Conservation (phyloP, 139 green algal species). For the Eudorina sp. region DNA sequence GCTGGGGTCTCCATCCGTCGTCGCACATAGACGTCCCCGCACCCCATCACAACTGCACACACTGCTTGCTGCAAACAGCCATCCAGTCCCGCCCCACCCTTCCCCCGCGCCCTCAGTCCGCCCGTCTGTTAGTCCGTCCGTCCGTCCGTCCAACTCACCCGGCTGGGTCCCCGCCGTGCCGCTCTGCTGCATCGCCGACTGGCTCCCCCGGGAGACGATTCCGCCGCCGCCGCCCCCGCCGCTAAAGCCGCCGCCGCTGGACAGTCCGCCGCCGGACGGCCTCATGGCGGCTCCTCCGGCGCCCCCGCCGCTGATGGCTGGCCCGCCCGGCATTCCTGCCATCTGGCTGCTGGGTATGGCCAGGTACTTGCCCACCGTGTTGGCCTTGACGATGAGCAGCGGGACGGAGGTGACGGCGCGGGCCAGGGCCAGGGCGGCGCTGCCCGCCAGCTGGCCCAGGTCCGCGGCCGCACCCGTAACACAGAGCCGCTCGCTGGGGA, state of each 20-base stretch:
- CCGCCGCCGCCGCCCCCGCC: not conserved
- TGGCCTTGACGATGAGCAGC: slow-evolving; percentile 57
- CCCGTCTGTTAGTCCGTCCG: no score
- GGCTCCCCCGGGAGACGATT: not conserved
- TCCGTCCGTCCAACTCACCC: not conserved
- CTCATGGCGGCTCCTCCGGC: not conserved
- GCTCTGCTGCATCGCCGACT: slow-evolving; percentile 14
- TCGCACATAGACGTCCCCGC: no score
- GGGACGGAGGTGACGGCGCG: slow-evolving; percentile 4
- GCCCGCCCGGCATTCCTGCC: not conserved
- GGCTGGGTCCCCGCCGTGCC: not conserved
- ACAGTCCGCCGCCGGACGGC: not conserved
- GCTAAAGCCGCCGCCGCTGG: not conserved
- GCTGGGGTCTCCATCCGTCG: no score
- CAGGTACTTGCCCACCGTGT: slow-evolving; percentile 48
- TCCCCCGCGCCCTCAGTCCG: not conserved
- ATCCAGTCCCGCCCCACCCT: not conserved
- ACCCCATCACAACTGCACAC: no score
- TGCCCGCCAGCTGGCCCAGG: slow-evolving; percentile 34
- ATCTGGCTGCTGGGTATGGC: not conserved
- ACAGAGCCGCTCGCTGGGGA: slow-evolving; percentile 47
- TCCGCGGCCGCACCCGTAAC: slow-evolving; percentile 4
- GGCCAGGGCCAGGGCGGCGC: slow-evolving; percentile 39
- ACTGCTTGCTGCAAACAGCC: not conserved
- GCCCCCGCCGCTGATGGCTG: not conserved